phyloP scores from a whole-genome alignment of 495 filamentous ascomycete genomes.

The Tuber aestivum region DNA sequence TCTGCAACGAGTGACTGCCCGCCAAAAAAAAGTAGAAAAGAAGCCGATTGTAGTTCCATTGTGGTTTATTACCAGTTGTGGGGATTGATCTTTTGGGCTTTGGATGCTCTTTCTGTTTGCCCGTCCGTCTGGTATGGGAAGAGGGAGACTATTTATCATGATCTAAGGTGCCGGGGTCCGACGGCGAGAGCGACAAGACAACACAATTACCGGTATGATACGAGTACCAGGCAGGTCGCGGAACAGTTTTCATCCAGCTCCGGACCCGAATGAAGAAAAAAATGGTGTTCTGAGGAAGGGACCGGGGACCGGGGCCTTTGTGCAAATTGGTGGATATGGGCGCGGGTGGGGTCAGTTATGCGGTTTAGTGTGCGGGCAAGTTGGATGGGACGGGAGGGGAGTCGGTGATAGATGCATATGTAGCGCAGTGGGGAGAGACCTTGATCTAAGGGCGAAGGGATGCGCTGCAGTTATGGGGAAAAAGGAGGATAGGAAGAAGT shows the following conservation, averaged over 20 bases:
- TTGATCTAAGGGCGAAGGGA: too few species aligned
- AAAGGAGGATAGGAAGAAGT: neutral
- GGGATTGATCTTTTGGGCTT: neutral
- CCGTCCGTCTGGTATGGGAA: too few species aligned
- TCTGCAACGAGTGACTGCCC: too few species aligned
- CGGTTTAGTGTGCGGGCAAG: neutral
- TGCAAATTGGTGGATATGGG: neutral
- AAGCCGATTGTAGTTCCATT: neutral
- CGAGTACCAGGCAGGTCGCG: too few species aligned
- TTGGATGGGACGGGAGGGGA: neutral
- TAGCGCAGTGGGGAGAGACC: too few species aligned
- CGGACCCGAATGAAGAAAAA: neutral
- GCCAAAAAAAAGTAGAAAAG: neutral
- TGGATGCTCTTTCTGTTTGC: neutral
- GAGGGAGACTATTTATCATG: neutral
- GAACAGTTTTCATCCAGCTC: neutral
- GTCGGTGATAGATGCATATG: neutral
- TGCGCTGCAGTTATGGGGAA: neutral
- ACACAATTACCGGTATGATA: neutral
- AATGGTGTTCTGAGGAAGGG: neutral
- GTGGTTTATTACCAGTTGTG: neutral
- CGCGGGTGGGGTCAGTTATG: neutral
- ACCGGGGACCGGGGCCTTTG: neutral
- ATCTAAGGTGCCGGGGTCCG: neutral
- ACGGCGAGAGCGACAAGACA: neutral